These are phyloP conservation scores for Plectosphaerella cucumerina DNA, from an alignment of 2,329 filamentous ascomycete genomes.

Conservation along the genomic window DNA sequence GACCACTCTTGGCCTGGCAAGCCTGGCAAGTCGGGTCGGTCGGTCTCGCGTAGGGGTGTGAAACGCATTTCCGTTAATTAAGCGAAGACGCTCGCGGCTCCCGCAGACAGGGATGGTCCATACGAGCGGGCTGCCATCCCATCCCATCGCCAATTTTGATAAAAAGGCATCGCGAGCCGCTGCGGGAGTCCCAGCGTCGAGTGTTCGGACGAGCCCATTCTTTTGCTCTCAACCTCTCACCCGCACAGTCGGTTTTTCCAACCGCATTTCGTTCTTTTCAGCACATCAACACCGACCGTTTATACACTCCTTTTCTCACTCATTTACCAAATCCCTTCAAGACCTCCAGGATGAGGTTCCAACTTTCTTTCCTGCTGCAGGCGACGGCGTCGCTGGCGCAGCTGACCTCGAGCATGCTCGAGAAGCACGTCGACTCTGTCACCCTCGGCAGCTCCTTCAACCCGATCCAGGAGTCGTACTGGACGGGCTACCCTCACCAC, in stretches of 20 bases:
- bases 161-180: background rate
- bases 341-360: conserved; percentile 3
- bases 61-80: background rate
- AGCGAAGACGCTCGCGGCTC: background rate
- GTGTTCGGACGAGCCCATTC: background rate
- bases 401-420: conserved; percentile 18
- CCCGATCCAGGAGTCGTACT: conserved; percentile 56
- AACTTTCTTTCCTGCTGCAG: conserved; percentile 2
- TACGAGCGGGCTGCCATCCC: background rate
- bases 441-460: conserved; percentile 48
- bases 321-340: background rate
- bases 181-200: background rate
- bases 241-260: background rate
- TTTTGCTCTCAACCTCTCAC: background rate
- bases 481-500: conserved; percentile 57
- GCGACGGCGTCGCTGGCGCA: conserved; percentile 9
- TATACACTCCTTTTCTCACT: background rate
- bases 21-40: background rate
- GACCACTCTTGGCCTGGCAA: background rate
- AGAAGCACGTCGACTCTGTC: conserved; percentile 34
- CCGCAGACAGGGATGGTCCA: background rate
- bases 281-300: background rate
- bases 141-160: background rate
- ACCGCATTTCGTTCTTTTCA: background rate
- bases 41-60: background rate